Evolutionary conservation across 805 yeast species (phyloP), one percentile per base, ranked within the genome.

Genomic region (Clavispora fructus): DNA sequence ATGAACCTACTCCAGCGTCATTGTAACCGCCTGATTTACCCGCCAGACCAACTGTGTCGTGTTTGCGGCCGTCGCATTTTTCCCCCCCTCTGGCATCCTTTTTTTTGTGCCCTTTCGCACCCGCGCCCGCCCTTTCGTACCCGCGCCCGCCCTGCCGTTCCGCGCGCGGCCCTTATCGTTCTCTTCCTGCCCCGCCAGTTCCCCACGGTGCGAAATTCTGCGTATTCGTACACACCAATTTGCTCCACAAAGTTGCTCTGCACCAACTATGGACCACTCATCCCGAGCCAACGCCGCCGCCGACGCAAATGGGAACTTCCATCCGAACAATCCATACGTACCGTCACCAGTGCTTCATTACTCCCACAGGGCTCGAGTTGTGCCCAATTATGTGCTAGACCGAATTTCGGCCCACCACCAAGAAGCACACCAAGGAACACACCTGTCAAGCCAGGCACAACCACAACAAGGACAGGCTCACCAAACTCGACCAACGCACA

Each of bases 341-440:
- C 49, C 61, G 27, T 40, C 67, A 17, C 55, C 57, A 35, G 56
- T 65, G 11, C 61, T 55, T 32, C 47, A 66, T n/a, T 72, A 72
- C 55, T 58, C 61, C 42, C 70, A 67, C 43, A 56, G 53, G 39
- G 64, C 75, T 13, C 66, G 65, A 37, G 63, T 65, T 27, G 65
- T 71, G 19, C 92, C 92, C 1, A 83, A 85, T 1, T 85, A 79
- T 63, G 89, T 80, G 1, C 61, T 85, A 39, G 85, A 82, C 47
- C 73, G 74, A 28, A 58, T 80, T n/a, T 63, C 74, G 3, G 66
- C 64, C 55, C 71, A 64, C 4, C 71, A 73, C 55, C 65, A 62
- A 46, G 73, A 71, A 29, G n/a, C 32, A 12, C 35, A 31, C 7
- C 16, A 31, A 7, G 35, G 6, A 27, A 7, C 29, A 27, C 29